Evolutionary conservation across 2,329 filamentous ascomycete genomes (phyloP).

Genomic region (Ceratocystis diversiconidia): DNA sequence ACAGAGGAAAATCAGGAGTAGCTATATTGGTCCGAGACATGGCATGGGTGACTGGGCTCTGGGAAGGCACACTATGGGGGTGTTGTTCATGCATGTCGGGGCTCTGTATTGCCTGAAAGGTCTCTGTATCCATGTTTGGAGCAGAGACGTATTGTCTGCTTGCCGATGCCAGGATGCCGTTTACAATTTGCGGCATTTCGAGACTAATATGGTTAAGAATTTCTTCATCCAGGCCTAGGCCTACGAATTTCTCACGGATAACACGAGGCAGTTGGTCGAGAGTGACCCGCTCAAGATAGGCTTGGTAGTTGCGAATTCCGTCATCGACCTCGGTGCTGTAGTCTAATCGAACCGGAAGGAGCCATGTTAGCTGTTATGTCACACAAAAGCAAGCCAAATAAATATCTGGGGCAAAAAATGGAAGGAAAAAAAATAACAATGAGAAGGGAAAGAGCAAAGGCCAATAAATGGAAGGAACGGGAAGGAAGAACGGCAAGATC

Average conservation of each 20-base stretch:
- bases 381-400: not conserved
- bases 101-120: not conserved
- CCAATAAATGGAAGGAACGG: not conserved
- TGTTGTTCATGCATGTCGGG: not conserved
- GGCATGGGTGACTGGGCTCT: not conserved
- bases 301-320: constrained; percentile 11
- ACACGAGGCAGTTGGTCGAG: constrained; percentile 1
- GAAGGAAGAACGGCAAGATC: not conserved
- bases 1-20: not conserved
- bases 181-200: constrained; percentile 2
- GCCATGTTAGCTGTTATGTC: constrained; percentile 7
- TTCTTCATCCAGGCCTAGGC: not conserved
- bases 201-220: not conserved
- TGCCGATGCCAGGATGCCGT: not conserved
- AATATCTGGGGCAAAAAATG: not conserved
- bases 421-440: not conserved
- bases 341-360: constrained; percentile 2
- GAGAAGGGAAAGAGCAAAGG: not conserved
- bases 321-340: constrained; percentile 12
- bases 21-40: not conserved
- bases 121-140: not conserved
- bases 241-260: not conserved
- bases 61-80: not conserved
- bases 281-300: constrained; percentile 6
- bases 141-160: not conserved